phyloP scores from a whole-genome alignment of 805 yeast genomes.

The Yarrowia hollandica region DNA sequence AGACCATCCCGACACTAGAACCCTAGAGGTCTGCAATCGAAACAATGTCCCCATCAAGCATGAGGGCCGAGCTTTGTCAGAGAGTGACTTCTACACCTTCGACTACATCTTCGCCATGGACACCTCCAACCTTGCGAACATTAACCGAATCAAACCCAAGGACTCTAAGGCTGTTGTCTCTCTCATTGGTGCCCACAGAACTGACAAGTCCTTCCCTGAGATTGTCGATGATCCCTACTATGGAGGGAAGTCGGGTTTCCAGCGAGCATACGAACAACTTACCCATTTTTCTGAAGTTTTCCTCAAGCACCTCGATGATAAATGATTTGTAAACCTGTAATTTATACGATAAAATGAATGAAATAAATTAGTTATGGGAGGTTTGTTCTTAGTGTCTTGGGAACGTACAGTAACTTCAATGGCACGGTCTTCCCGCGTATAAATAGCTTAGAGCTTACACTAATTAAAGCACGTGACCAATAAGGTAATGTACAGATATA shows the following conservation, averaged over 20 bases:
- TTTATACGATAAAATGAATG: no score
- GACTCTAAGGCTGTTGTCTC: conserved; percentile 51
- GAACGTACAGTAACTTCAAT: no score
- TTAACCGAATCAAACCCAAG: conserved; percentile 51
- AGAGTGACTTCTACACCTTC: conserved; percentile 59
- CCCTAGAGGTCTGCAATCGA: conserved; percentile 62
- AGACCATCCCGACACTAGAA: conserved; percentile 75
- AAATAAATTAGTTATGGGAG: neutral
- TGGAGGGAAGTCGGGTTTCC: conserved; percentile 84
- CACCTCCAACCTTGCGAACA: conserved; percentile 31
- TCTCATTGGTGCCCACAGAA: conserved; percentile 81
- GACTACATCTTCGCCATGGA: conserved; percentile 59
- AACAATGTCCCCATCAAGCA: conserved; percentile 78
- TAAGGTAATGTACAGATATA: no score
- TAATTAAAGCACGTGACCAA: no score
- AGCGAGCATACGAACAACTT: conserved; percentile 72
- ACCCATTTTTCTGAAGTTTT: conserved; percentile 73
- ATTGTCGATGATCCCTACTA: conserved; percentile 91
- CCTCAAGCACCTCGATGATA: conserved; percentile 42
- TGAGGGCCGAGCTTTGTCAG: conserved; percentile 71
- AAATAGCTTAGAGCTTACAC: no score
- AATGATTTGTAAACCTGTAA: neutral
- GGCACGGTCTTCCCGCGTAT: no score
- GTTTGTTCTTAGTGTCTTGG: no score
- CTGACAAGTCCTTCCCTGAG: conserved; percentile 49